Percentiles rank a stretch among this genome's conserved stretches.
phyloP scores from a whole-genome alignment of 164 flowering plant species.

The Berberis vulgaris region DNA sequence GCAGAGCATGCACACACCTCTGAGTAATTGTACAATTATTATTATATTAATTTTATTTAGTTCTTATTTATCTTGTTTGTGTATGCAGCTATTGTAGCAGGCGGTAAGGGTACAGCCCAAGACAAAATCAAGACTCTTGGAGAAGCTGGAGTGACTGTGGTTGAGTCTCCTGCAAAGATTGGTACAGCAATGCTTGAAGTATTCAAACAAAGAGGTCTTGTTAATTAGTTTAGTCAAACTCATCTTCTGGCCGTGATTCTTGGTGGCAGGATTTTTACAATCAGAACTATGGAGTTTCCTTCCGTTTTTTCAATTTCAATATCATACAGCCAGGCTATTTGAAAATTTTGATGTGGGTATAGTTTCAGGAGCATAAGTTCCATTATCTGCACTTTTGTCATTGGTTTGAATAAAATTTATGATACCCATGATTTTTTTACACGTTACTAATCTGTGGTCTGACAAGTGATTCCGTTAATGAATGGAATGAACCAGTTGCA shows the following conservation, averaged over 20 bases:
- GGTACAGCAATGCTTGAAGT: slow-evolving; percentile 80
- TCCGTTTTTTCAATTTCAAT: not conserved
- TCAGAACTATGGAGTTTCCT: not conserved
- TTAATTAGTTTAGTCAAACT: slow-evolving; percentile 17
- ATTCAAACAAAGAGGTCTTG: slow-evolving; percentile 78
- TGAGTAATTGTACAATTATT: no score
- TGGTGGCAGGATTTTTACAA: not conserved
- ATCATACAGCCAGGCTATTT: not conserved
- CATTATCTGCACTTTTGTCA: not conserved
- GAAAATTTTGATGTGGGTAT: not conserved
- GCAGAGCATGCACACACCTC: no score
- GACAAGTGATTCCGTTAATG: no score
- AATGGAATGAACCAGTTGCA: no score
- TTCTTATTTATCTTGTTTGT: not conserved
- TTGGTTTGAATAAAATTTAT: not conserved
- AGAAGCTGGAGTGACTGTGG: slow-evolving; percentile 93
- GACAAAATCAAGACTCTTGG: slow-evolving; percentile 87
- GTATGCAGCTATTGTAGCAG: slow-evolving; percentile 89
- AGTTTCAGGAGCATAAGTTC: not conserved
- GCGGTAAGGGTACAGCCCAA: slow-evolving; percentile 98
- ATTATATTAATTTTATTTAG: no score
- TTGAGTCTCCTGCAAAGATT: slow-evolving; percentile 94
- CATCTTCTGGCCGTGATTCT: not conserved
- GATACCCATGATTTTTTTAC: not conserved
- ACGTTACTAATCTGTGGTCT: no score